Percentiles rank a stretch among this genome's conserved stretches.
Evolutionary conservation across 192 early-diverging fungal genomes (phyloP).

Genomic region (Fimicolochytrium jonesii): DNA sequence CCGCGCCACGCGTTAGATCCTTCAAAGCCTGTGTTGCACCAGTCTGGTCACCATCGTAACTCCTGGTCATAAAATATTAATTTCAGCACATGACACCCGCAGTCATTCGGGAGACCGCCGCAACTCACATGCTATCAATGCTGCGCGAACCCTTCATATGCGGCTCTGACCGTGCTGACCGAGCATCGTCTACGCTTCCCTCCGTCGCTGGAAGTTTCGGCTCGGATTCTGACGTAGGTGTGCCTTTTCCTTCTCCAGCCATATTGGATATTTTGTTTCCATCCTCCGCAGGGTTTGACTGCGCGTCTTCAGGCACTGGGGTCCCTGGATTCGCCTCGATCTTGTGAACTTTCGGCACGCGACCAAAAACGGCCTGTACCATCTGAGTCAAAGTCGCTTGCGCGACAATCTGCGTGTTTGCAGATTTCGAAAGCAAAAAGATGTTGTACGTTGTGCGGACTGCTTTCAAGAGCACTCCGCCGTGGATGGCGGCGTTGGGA

Average conservation of each 20-base stretch:
- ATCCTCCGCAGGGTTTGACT: too few species aligned
- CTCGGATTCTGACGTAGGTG: not conserved
- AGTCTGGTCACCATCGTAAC: constrained; percentile 20
- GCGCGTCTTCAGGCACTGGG: not conserved
- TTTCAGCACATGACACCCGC: too few species aligned
- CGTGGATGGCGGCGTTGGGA: constrained; percentile 58
- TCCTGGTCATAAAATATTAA: too few species aligned
- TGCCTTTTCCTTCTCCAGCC: not conserved
- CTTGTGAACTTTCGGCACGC: too few species aligned
- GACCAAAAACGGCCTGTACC: constrained; percentile 74
- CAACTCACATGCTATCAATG: constrained; percentile 30
- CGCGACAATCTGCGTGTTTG: constrained; percentile 76
- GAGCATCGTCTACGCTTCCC: constrained; percentile 18
- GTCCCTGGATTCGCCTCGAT: constrained; percentile 8
- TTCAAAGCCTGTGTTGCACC: constrained; percentile 18
- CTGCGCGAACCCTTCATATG: constrained; percentile 17
- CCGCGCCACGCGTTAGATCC: constrained; percentile 7
- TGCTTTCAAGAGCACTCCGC: constrained; percentile 69
- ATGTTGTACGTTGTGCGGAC: constrained; percentile 85
- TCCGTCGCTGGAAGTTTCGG: not conserved
- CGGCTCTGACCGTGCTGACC: not conserved
- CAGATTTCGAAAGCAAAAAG: constrained; percentile 71
- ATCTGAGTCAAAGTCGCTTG: constrained; percentile 88
- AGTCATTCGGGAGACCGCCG: too few species aligned
- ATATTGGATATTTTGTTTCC: not conserved